Conservation (phyloP, 495 filamentous ascomycete genomes). For the Tuber aestivum region DNA sequence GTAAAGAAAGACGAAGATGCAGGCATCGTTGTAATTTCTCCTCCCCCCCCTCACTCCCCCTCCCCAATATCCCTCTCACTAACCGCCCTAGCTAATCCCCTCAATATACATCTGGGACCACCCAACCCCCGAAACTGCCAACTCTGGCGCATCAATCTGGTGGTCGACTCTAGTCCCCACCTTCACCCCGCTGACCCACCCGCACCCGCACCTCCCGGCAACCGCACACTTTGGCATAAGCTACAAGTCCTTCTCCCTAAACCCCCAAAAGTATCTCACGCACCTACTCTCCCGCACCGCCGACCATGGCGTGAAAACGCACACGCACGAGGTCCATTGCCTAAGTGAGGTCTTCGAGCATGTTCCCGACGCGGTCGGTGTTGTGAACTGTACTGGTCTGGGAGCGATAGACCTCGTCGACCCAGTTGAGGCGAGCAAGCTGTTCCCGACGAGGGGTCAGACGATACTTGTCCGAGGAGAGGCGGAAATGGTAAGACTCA, state of each 20-base stretch:
- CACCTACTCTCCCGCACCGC: slow-evolving; percentile 31
- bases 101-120: slow-evolving; percentile 22
- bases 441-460: slow-evolving; percentile 40
- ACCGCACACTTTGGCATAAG: slow-evolving; percentile 24
- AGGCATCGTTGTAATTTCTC: slow-evolving; percentile 10
- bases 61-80: neutral
- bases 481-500: slow-evolving; percentile 16
- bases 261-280: slow-evolving; percentile 33
- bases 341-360: slow-evolving; percentile 30
- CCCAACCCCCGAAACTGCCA: slow-evolving; percentile 28
- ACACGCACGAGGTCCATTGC: slow-evolving; percentile 32
- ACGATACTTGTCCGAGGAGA: slow-evolving; percentile 39
- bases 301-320: slow-evolving; percentile 35
- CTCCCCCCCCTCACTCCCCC: neutral
- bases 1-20: slow-evolving; percentile 10
- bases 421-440: slow-evolving; percentile 15
- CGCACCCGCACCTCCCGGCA: slow-evolving; percentile 15
- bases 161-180: slow-evolving; percentile 27
- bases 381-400: slow-evolving; percentile 41
- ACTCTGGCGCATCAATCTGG: slow-evolving; percentile 31
- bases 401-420: slow-evolving; percentile 23
- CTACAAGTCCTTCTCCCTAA: slow-evolving; percentile 38
- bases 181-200: slow-evolving; percentile 15
- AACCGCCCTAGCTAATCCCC: slow-evolving; percentile 11
- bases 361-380: slow-evolving; percentile 19